Base-by-base conservation (phyloP, 441 rosid species). In the Croton setiger region DNA sequence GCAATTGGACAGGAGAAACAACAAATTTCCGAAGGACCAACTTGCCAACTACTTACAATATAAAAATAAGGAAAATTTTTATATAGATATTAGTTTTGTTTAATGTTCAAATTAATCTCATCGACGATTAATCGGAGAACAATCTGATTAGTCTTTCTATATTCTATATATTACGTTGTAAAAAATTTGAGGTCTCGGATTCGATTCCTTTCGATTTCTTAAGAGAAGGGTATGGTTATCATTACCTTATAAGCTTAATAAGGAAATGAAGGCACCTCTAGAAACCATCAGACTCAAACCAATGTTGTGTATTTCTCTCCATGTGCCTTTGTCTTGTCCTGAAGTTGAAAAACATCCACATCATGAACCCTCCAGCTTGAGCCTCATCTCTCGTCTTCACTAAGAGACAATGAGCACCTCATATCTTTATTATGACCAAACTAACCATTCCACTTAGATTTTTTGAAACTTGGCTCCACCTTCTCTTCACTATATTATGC, bases 301-400 rank as follows among this genome's bases (percentile, higher is more conserved):
- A 10, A 68, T 56, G 66, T 52, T 52, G 18, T 4, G 3, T 48
- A 53, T 67, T 47, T 47, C 79, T 51, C 78, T 47, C 77, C 87
- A 87, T 75, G 89, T 85, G 86, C 82, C 66, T 51, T 48, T 85
- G 84, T 80, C 85, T 76, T 79, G 85, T 81, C 84, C 76, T 76
- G 67, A 47, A 83, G 75, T 76, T 73, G 78, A 72, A 82, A 79
- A 81, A 73, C 82, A 83, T 81, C 75, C 36, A 71, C 11, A 63
- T 73, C 74, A 72, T 20, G 20, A 59, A 51, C 55, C 62, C 61
- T 62, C 31, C 62, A 33, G 63, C 71, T 45, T 65, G 36, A 63
- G 15, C 64, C 67, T 36, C 36, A 65, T 72, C 74, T 65, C 31
- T 33, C 60, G 31, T 33, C 60, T 55, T 48, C 71, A 55, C 67